phyloP scores from a whole-genome alignment of 2,329 filamentous ascomycete genomes.

The Neonectria hederae region DNA sequence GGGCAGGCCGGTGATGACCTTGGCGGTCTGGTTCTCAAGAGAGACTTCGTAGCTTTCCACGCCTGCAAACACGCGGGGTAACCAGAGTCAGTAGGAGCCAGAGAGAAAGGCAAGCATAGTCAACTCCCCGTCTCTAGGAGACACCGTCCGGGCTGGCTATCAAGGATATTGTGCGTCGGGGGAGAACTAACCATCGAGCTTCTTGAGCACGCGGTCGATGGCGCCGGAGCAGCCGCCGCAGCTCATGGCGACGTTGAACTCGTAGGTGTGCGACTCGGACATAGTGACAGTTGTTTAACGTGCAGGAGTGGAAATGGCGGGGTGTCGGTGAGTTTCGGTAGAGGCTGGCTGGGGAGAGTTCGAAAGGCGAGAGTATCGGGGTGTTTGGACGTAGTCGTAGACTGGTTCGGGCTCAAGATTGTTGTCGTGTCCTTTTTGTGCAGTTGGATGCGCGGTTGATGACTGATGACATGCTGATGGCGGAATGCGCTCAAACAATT shows the following conservation, averaged over 20 bases:
- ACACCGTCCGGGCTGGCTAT: not conserved
- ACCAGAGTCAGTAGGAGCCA: not conserved
- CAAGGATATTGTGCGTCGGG: not conserved
- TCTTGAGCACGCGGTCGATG: conserved; percentile 90
- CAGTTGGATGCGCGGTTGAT: not conserved
- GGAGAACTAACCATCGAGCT: conserved; percentile 77
- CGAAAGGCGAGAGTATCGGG: not conserved
- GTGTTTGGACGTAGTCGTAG: not conserved
- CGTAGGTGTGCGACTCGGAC: conserved; percentile 86
- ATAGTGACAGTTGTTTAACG: conserved; percentile 56
- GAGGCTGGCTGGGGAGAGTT: conserved; percentile 5
- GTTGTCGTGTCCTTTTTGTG: conserved; percentile 22
- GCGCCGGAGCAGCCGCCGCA: conserved; percentile 97
- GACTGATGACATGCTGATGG: conserved; percentile 16
- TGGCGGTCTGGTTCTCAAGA: conserved; percentile 85
- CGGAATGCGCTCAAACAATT: conserved; percentile 28
- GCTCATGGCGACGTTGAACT: conserved; percentile 93
- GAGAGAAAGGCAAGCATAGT: not conserved
- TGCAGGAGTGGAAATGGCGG: conserved; percentile 25
- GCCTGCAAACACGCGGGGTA: conserved; percentile 60
- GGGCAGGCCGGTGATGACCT: conserved; percentile 74
- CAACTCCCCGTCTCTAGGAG: not conserved
- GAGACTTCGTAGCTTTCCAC: conserved; percentile 88
- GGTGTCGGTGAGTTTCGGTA: conserved; percentile 23
- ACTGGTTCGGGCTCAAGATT: not conserved